phyloP scores from a whole-genome alignment of 768 basidiomycete genomes.

The Hericium erinaceus region DNA sequence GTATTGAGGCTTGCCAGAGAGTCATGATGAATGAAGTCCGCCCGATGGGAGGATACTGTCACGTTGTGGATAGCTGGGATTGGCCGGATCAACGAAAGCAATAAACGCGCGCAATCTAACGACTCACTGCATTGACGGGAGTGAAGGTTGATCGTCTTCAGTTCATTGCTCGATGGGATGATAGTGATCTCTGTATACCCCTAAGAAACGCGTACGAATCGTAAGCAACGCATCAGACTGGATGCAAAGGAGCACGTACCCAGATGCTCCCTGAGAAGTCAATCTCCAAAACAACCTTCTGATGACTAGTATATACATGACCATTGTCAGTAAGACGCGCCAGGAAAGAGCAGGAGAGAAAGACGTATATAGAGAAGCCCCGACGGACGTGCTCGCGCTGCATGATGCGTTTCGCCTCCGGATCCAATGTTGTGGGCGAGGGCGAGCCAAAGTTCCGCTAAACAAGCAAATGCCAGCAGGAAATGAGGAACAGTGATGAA shows the following conservation, averaged over 20 bases:
- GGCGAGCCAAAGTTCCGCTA: neutral
- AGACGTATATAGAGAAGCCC: constrained; percentile 86
- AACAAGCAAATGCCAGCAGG: neutral
- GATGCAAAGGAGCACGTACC: constrained; percentile 38
- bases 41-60: constrained; percentile 58
- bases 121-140: constrained; percentile 78
- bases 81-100: constrained; percentile 15
- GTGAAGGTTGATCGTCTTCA: constrained; percentile 81
- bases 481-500: neutral
- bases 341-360: constrained; percentile 19
- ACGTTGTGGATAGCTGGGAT: constrained; percentile 60
- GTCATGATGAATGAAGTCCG: constrained; percentile 75
- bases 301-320: constrained; percentile 78
- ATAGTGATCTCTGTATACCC: constrained; percentile 93
- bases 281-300: constrained; percentile 91
- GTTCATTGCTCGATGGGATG: constrained; percentile 66
- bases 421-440: neutral
- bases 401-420: constrained; percentile 26
- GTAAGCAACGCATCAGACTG: constrained; percentile 3
- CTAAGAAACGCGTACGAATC: constrained; percentile 28
- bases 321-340: constrained; percentile 33
- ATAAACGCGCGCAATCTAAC: neutral
- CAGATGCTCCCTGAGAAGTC: constrained; percentile 84
- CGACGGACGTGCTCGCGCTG: constrained; percentile 73
- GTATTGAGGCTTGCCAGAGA: constrained; percentile 57